These are phyloP conservation scores for Saturnispora saitoi DNA, from an alignment of 805 yeast species.

Conservation along the genomic window DNA sequence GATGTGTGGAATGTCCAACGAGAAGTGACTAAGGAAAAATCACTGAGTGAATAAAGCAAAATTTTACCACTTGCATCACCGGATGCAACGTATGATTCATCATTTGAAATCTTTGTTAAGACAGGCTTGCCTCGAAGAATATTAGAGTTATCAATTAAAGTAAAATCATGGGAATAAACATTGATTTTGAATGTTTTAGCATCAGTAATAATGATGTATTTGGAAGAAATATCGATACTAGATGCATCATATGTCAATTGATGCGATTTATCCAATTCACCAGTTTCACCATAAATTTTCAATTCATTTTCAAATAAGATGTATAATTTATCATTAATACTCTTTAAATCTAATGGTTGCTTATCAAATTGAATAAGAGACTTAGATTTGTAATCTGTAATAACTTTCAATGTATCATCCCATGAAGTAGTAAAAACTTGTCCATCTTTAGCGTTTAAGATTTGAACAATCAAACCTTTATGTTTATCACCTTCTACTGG, in stretches of 20 bases:
- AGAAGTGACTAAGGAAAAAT: slow-evolving; percentile 56
- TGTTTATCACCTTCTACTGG: slow-evolving; percentile 39
- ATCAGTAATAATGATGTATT: slow-evolving; percentile 43
- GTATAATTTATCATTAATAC: slow-evolving; percentile 25
- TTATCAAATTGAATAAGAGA: slow-evolving; percentile 30
- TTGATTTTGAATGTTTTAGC: slow-evolving; percentile 32
- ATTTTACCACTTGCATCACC: slow-evolving; percentile 88
- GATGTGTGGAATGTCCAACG: slow-evolving; percentile 97
- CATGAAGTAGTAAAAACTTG: slow-evolving; percentile 41
- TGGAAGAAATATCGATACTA: slow-evolving; percentile 37
- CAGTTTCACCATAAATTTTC: slow-evolving; percentile 26
- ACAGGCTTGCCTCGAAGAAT: slow-evolving; percentile 56
- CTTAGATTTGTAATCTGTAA: slow-evolving; percentile 18
- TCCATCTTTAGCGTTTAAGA: slow-evolving; percentile 27
- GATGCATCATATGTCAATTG: slow-evolving; percentile 34
- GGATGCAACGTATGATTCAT: slow-evolving; percentile 61
- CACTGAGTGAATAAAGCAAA: slow-evolving; percentile 51
- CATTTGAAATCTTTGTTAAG: slow-evolving; percentile 59
- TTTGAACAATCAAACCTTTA: slow-evolving; percentile 52
- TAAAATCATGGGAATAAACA: slow-evolving; percentile 29
- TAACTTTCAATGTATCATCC: slow-evolving; percentile 67
- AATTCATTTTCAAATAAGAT: slow-evolving; percentile 39
- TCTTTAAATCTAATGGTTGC: slow-evolving; percentile 43
- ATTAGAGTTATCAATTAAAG: slow-evolving; percentile 24
- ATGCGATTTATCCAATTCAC: slow-evolving; percentile 23